These are phyloP conservation scores for Trichoderma asperellum DNA, from an alignment of 2,329 filamentous ascomycete genomes.

Conservation along the genomic window DNA sequence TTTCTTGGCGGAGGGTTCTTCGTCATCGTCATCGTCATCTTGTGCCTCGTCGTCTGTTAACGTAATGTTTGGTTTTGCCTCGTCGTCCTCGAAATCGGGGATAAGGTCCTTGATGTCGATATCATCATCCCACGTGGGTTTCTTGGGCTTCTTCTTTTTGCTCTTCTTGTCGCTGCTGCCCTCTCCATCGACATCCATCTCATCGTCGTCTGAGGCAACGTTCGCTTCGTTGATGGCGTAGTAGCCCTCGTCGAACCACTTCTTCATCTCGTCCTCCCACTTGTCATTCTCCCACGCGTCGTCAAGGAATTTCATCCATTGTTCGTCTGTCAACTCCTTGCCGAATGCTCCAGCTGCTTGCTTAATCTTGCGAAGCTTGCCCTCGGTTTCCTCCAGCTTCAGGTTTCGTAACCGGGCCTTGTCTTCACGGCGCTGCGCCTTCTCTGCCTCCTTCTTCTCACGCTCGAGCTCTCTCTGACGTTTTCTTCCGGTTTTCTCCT, in stretches of 20 bases:
- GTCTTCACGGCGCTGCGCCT: constrained; percentile 75
- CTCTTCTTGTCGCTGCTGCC: constrained; percentile 50
- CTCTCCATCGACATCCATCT: constrained; percentile 65
- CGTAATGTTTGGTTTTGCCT: constrained; percentile 55
- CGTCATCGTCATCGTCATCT: constrained; percentile 47
- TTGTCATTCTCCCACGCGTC: constrained; percentile 85
- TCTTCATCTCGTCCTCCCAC: constrained; percentile 91
- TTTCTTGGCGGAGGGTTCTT: constrained; percentile 57
- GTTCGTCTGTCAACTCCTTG: constrained; percentile 68
- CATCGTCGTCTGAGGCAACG: constrained; percentile 66
- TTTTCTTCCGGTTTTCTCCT: constrained; percentile 77
- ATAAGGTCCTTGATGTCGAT: constrained; percentile 95
- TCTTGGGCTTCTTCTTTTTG: constrained; percentile 54
- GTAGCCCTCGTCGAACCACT: constrained; percentile 86
- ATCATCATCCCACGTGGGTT: constrained; percentile 87
- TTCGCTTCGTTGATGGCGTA: constrained; percentile 75
- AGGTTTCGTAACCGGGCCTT: constrained; percentile 82
- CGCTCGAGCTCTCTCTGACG: constrained; percentile 78
- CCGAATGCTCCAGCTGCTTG: constrained; percentile 80
- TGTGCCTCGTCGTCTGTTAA: constrained; percentile 53
- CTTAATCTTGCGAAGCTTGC: constrained; percentile 85
- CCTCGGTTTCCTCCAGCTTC: constrained; percentile 87
- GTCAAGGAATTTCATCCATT: constrained; percentile 84
- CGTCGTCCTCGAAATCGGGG: constrained; percentile 78
- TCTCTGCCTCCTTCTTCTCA: constrained; percentile 77